Evolutionary conservation across 176 grass and related monocot species (phyloP).

Genomic region (Musa troglodytarum): DNA sequence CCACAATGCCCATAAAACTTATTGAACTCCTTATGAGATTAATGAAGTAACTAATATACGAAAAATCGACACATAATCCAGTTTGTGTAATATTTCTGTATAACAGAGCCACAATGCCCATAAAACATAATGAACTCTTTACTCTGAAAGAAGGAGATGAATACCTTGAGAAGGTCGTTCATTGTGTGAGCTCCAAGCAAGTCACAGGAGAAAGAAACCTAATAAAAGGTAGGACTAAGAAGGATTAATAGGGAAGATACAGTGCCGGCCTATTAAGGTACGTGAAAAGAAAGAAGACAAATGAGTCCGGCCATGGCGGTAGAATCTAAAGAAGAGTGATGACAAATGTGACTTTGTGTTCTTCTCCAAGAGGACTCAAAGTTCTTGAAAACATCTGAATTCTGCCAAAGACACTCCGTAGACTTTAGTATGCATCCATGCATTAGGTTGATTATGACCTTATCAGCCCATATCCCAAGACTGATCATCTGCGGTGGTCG

Average conservation of each 20-base stretch:
- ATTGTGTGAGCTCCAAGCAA: slow-evolving; percentile 14
- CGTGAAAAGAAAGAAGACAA: background rate
- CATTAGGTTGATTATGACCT: too few species aligned
- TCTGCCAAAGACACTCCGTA: too few species aligned
- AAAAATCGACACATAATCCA: too few species aligned
- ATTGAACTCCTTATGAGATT: too few species aligned
- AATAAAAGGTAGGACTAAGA: background rate
- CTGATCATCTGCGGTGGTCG: too few species aligned
- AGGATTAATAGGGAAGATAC: background rate
- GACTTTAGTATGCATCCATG: too few species aligned
- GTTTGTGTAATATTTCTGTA: too few species aligned
- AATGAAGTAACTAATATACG: too few species aligned
- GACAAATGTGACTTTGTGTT: background rate
- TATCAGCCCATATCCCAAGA: too few species aligned
- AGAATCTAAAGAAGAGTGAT: background rate
- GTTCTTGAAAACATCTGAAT: background rate
- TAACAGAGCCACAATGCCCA: too few species aligned
- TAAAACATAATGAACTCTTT: background rate
- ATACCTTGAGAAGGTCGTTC: slow-evolving; percentile 63
- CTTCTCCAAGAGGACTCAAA: background rate
- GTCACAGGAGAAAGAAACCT: background rate
- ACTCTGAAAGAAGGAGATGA: background rate
- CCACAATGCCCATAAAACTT: too few species aligned
- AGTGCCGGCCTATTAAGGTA: too few species aligned
- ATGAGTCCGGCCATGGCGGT: background rate